A percentile compares a stretch with the other conserved stretches of the same genome.
Conservation (phyloP, 225 moss, liverwort and hornwort species). For the Antitrichia curtipendula region DNA sequence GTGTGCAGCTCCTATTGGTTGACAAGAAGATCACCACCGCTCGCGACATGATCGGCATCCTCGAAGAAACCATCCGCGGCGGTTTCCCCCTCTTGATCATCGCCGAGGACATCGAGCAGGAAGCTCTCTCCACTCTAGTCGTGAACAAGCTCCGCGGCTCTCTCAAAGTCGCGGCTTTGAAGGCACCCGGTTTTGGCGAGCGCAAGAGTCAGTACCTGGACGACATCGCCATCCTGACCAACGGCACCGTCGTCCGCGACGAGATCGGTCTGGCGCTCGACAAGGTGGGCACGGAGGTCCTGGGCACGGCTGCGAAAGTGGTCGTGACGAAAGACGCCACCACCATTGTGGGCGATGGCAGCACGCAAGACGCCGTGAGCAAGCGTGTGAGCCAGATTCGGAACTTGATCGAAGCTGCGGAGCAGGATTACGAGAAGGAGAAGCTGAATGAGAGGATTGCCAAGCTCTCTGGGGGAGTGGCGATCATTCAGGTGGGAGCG, state of each 20-base stretch:
- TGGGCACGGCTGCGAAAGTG: conserved; percentile 74
- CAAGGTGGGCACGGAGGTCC: conserved; percentile 84
- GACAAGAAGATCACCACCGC: conserved; percentile 97
- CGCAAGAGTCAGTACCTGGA: conserved; percentile 95
- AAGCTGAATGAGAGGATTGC: conserved; percentile 93
- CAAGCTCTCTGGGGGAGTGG: conserved; percentile 90
- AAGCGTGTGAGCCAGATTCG: conserved; percentile 78
- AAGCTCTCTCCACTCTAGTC: conserved; percentile 84
- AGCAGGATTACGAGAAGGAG: conserved; percentile 95
- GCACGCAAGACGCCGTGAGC: conserved; percentile 67
- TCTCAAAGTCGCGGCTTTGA: conserved; percentile 79
- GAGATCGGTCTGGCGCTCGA: conserved; percentile 87
- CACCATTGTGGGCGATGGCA: conserved; percentile 89
- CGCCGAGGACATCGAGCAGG: conserved; percentile 97
- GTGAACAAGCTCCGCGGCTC: conserved; percentile 91
- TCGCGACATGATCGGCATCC: conserved; percentile 91
- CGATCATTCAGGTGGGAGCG: conserved; percentile 93
- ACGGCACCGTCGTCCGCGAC: conserved; percentile 73
- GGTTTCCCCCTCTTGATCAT: conserved; percentile 79
- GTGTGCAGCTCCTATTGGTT: conserved; percentile 65
- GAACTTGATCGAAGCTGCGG: conserved; percentile 70
- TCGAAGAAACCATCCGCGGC: conserved; percentile 98
- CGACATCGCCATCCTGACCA: conserved; percentile 83
- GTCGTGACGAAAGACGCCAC: conserved; percentile 85
- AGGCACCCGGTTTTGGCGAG: conserved; percentile 95